Base-by-base conservation (phyloP, 352 stramenopile species). In the Phytophthora litchii region DNA sequence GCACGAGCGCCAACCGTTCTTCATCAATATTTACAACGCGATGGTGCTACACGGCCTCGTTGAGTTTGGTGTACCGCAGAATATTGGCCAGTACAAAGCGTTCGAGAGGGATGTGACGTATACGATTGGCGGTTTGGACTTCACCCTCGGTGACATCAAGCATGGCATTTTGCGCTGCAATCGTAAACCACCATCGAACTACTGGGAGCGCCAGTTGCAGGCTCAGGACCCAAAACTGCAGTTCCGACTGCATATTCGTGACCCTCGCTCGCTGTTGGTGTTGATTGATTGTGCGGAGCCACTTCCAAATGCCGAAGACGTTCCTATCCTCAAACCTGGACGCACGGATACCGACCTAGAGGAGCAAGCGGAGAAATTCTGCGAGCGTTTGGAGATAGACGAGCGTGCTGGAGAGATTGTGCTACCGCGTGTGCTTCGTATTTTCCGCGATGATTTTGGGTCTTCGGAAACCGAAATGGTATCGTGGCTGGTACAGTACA, bases 1-100 rank as follows among this genome's bases (percentile, higher is more conserved):
- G 64, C 83, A 94, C 54, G 86, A 94, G 40, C 84, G 85, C 4
- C 86, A 94, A 50, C 79, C 85, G 1, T 95, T 95, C 51, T 95
- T 95, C 51, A 94, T 95, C 78, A 95, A 95, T 70, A 74, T 94
- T 45, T 94, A 94, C 74, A 95, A 95, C 60, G 82, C 80, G 2
- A 94, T 94, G 86, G 86, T 92, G 41, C 74, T 95, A 21, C 86
- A 95, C 49, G 86, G 84, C 8, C 68, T 94, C 25, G 83, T 95
- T 49, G 86, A 94, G 63, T 91, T 95, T 40, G 84, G 84, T 20
- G 72, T 91, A 29, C 86, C 86, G n/a, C 83, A 95, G 59, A 95
- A 92, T 36, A 70, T 85, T 4, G 83, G 81, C 3, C 84, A 94
- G 61, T 92, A 90, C 72, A 86, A 83, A 42, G 74, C 84, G 16